phyloP scores from a whole-genome alignment of 2,329 filamentous ascomycete genomes.

The Colletotrichum sp. region DNA sequence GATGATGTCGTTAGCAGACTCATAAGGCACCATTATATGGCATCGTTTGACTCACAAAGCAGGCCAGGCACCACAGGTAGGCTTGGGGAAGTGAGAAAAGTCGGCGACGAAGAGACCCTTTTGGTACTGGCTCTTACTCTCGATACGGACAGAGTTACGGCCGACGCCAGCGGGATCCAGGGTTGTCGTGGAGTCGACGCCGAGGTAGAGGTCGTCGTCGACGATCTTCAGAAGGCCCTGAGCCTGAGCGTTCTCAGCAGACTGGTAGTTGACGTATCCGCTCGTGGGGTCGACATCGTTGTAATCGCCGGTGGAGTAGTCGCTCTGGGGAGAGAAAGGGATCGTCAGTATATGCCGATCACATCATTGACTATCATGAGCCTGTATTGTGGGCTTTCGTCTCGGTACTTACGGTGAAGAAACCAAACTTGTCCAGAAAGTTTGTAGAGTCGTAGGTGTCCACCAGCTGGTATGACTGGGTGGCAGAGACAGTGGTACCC shows the following conservation, averaged over 20 bases:
- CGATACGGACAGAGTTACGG: conserved; percentile 66
- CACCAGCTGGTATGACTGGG: conserved; percentile 14
- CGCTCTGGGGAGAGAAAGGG: conserved; percentile 1
- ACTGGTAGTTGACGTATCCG: conserved; percentile 66
- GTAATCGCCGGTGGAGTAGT: conserved; percentile 21
- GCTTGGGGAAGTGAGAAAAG: conserved; percentile 71
- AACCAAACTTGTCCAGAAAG: conserved; percentile 54
- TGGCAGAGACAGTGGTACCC: neutral
- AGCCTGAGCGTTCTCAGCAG: conserved; percentile 34
- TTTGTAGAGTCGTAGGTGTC: conserved; percentile 34
- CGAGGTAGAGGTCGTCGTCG: conserved; percentile 41
- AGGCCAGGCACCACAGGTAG: conserved; percentile 74
- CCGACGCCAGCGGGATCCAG: conserved; percentile 33
- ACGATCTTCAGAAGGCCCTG: conserved; percentile 39
- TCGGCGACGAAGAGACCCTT: conserved; percentile 74
- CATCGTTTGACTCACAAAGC: conserved; percentile 56
- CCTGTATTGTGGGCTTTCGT: neutral
- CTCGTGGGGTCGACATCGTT: conserved; percentile 61
- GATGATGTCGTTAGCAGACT: neutral
- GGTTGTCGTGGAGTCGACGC: conserved; percentile 37
- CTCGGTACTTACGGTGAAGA: conserved; percentile 37
- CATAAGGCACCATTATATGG: neutral
- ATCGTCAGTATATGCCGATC: neutral
- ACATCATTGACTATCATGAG: neutral
- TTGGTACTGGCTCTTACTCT: conserved; percentile 66